Base-by-base conservation (phyloP, 192 early-diverging fungal species). In the Backusella australiensis region DNA sequence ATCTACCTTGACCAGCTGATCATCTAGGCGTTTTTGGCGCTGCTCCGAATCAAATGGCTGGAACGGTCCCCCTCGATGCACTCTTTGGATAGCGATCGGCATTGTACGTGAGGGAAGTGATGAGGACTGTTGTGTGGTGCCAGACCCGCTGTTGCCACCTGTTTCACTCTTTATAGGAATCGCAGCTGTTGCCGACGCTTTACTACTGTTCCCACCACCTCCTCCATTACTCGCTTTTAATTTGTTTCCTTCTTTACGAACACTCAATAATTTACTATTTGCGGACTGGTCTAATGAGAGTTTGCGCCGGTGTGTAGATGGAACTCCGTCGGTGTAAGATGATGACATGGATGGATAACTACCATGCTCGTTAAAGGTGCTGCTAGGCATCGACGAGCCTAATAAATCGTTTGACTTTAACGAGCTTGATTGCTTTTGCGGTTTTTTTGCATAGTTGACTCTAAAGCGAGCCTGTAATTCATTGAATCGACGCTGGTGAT, bases 1-100 rank as follows among this genome's bases (percentile, higher is more conserved):
- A 53, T 94, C 86, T 5, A 90, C 86, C 11, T 79, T 83, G 59
- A 86, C 84, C 74, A 94, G 83, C 32, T 88, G 86, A 68, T 90
- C 87, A 78, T 94, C 89, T 23, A 93, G 73, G 49, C 82, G 77
- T n/a, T 78, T 82, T 74, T 89, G 88, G 42, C 87, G 85, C 42
- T 89, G 86, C 71, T 87, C 88, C 9, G 82, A 77, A 46, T 77
- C 74, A 71, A 67, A 77, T 21, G 73, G 66, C 44, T 52, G 74
- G 26, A 21, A 65, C 14, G 23, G 46, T 12, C 17, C 49, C 21
- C 42, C 73, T 44, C 67, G 53, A 44, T 69, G 67, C 6, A 77
- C 76, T 41, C 81, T n/a, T 59, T 77, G 73, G 36, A 82, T 82
- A 34, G 74, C 77, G 34, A 82, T 82, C 34, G 81, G 81, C 46